Evolutionary conservation across 768 basidiomycete species (phyloP), one percentile per base, ranked within the genome.

Genomic region (Suillus cothurnatus): DNA sequence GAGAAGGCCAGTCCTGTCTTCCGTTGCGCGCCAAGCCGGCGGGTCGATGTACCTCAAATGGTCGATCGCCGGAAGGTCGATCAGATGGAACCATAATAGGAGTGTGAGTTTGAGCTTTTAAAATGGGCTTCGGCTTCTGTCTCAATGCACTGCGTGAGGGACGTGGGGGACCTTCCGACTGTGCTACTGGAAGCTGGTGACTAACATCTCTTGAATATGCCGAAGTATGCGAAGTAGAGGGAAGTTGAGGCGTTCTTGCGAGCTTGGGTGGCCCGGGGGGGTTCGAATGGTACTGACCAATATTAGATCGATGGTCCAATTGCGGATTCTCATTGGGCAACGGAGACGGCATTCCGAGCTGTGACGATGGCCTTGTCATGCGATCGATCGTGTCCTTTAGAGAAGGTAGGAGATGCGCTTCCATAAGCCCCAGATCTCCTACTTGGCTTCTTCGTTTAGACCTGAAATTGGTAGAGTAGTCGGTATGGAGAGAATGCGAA

Each of bases 361-460:
- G 76, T 47, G 79, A 80, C 1, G 86, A 84, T 17, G 82, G 78
- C 61, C 82, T 79, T 3, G 91, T 92, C 91, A 92, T 93, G 55
- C 86, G 84, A 69, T 88, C 84, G 43, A 93, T 83, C 0, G 91
- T 93, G 63, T 92, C 90, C 49, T 85, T 81, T 41, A 93, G 78
- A 21, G 89, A 88, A 11, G 91, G 91, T 43, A 92, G 74, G 5
- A 92, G 79, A 32, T 89, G 85, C 0, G 85, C 78, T 67, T 93
- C 90, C 36, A 91, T 73, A 32, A 87, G 78, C 7, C 88, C 86
- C 5, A 91, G 76, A 61, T 86, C 86, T 14, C 76, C 79, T 21
- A 85, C 74, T 61, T 84, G 78, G 67, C 82, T 85, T 63, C 69
- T 72, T 28, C 78, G 79, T 41, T 70, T 69, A 5, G 61, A 55